phyloP scores from a whole-genome alignment of 805 yeast genomes.

The Phaffomyces opuntiae region DNA sequence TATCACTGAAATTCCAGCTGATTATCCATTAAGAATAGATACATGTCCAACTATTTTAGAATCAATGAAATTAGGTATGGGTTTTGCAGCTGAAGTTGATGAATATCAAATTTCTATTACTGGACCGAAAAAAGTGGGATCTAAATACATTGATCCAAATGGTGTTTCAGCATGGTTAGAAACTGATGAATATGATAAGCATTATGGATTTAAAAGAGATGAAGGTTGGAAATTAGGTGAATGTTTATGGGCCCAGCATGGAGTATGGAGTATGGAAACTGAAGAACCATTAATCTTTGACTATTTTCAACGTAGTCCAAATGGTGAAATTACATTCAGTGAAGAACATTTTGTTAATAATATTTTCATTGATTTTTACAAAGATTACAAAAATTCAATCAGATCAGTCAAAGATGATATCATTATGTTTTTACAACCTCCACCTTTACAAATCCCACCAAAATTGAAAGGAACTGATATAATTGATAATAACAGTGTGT shows the following conservation, averaged over 20 bases:
- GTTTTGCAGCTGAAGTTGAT: constrained; percentile 61
- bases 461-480: constrained; percentile 38
- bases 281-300: constrained; percentile 36
- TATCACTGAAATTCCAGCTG: constrained; percentile 46
- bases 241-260: constrained; percentile 77
- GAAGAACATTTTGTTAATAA: constrained; percentile 46
- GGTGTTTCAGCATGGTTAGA: constrained; percentile 68
- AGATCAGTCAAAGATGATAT: constrained; percentile 38
- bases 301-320: constrained; percentile 35
- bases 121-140: constrained; percentile 68
- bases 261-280: constrained; percentile 57
- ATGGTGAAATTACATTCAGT: too few species aligned
- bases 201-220: constrained; percentile 66
- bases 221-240: constrained; percentile 61
- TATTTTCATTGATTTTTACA: constrained; percentile 59
- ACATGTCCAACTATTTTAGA: constrained; percentile 81
- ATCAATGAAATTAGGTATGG: constrained; percentile 71
- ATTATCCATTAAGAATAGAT: constrained; percentile 65
- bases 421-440: constrained; percentile 69
- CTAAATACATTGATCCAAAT: constrained; percentile 52
- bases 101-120: constrained; percentile 61
- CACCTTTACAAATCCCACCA: constrained; percentile 77
- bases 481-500: constrained; percentile 59
- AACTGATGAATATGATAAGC: constrained; percentile 45
- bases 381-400: constrained; percentile 40